Evolutionary conservation across 148 eudicot genomes (phyloP), one percentile per base, ranked within the genome.

Genomic region (Pouteria glomerata): DNA sequence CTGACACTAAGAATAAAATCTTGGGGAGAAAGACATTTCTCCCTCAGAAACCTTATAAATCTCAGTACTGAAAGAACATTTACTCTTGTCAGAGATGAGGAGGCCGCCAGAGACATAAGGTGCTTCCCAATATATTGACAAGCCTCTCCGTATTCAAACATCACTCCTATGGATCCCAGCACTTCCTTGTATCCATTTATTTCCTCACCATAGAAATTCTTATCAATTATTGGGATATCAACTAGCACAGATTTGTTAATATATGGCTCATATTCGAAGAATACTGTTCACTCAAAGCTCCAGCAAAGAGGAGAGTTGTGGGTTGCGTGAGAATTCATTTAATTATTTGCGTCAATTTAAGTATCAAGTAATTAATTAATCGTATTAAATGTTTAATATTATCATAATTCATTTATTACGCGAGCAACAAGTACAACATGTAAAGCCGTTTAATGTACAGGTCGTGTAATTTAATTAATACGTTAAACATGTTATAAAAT

Each of bases 171-270:
- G 18, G 45, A 62, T 73, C 78, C 81, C 13, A 90, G 69, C 82
- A 84, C 96, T 23, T 81, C 85, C 26, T 72, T 35, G 35, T 86
- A 90, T 3, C 63, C n/a, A 8, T 48, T 67, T 24, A 87, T 75
- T 45, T 73, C 53, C 24, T 57, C 15, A 39, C 74, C 87, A 76
- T 90, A 90, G 47, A 72, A 90, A 2, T 15, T 26, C 63, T 69
- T 57, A 78, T 90, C 87, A 45, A 90, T 73, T 21, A 87, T 72
- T 3, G 87, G 90, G 51, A 90, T 79, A 65, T 90, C 92, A 55
- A 87, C 84, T 60, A 82, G 73, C 18, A 82, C 80, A 0, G 83
- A 82, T 55, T 81, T 84, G 41, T 76, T 78, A n/a, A n/a, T n/a
- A n/a, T n/a, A n/a, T n/a, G n/a, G n/a, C n/a, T n/a, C n/a, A n/a